Evolutionary conservation across 1,284 basidiomycete species (phyloP).

Genomic region (Somion occarium): DNA sequence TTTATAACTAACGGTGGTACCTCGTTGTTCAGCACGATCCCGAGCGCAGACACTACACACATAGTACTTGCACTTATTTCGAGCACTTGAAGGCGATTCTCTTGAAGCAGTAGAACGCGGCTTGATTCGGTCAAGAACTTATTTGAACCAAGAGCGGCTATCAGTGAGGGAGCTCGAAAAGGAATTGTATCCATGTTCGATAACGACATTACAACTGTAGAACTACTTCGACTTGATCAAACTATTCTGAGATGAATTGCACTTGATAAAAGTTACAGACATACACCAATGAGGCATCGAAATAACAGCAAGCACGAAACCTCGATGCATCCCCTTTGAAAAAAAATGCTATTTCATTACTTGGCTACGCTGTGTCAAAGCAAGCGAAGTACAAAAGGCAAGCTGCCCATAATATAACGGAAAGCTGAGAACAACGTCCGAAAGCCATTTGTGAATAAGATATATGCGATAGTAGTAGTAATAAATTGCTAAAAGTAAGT

Average conservation of each 20-base stretch:
- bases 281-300: no score
- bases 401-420: neutral
- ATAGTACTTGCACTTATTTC: no score
- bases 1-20: neutral
- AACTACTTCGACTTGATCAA: no score
- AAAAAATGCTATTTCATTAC: neutral
- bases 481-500: slow-evolving; percentile 7
- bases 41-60: neutral
- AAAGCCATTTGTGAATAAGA: slow-evolving; percentile 5
- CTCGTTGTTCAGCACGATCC: neutral
- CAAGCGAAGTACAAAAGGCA: neutral
- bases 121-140: neutral
- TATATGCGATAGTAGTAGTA: slow-evolving; percentile 9
- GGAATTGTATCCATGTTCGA: neutral
- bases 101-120: neutral
- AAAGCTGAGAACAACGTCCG: neutral
- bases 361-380: neutral
- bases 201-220: no score
- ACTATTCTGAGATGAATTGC: no score
- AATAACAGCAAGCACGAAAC: no score
- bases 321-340: no score
- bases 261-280: no score
- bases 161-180: neutral
- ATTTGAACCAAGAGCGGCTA: neutral
- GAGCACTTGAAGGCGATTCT: neutral